Conservation (phyloP, 345 rosid species). For the Salix arbutifolia region DNA sequence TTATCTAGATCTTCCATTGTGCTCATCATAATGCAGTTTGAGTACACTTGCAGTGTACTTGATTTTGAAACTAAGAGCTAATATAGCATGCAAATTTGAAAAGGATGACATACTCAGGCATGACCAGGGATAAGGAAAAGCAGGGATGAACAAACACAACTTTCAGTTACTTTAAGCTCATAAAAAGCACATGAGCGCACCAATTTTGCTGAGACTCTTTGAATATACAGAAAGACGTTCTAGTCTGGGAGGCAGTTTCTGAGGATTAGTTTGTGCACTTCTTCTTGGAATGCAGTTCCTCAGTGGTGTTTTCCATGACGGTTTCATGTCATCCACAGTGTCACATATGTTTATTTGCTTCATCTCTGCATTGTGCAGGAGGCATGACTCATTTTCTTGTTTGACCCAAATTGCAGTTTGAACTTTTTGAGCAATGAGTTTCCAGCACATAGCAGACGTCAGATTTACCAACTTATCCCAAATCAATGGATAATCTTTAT, state of each 20-base stretch:
- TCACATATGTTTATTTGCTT: constrained; percentile 63
- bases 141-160: not conserved
- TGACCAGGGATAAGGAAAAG: not conserved
- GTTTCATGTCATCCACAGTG: constrained; percentile 42
- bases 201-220: constrained; percentile 47
- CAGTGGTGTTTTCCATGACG: constrained; percentile 79
- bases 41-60: not conserved
- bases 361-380: constrained; percentile 47
- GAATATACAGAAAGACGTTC: constrained; percentile 66
- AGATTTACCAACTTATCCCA: constrained; percentile 74
- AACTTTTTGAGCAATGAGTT: constrained; percentile 70
- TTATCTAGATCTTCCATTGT: not conserved
- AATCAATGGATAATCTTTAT: constrained; percentile 75
- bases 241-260: constrained; percentile 57
- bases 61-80: not conserved
- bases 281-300: constrained; percentile 52
- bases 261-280: constrained; percentile 24
- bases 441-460: constrained; percentile 92
- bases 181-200: constrained; percentile 29
- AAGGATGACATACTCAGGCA: not conserved
- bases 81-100: not conserved
- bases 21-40: not conserved
- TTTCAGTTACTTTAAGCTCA: not conserved
- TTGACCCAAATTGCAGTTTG: constrained; percentile 97
- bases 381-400: constrained; percentile 56